A percentile compares a stretch with the other conserved stretches of the same genome.
Conservation (phyloP, 331 rosid species). For the Malus hybrid region DNA sequence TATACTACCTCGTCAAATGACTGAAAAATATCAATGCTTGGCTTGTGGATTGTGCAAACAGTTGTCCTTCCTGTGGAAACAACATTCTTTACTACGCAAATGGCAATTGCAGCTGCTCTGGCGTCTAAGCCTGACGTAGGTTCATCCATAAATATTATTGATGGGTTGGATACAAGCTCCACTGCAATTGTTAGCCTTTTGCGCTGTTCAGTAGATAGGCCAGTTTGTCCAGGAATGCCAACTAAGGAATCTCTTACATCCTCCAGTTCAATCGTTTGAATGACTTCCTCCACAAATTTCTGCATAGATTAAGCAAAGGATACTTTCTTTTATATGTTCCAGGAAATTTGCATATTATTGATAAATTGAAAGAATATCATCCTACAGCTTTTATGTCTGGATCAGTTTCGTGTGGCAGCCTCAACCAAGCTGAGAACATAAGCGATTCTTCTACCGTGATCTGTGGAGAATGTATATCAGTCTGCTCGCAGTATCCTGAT, state of each 20-base stretch:
- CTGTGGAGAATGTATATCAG: constrained; percentile 86
- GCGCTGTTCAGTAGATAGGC: constrained; percentile 64
- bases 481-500: constrained; percentile 91
- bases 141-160: constrained; percentile 5
- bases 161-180: not conserved
- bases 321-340: too few species aligned
- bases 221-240: constrained; percentile 71
- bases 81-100: constrained; percentile 51
- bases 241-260: constrained; percentile 62
- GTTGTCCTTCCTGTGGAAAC: constrained; percentile 76
- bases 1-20: constrained; percentile 73
- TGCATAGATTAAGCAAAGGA: constrained; percentile 14
- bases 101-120: not conserved
- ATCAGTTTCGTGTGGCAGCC: constrained; percentile 56
- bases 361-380: not conserved
- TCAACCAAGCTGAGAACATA: constrained; percentile 75
- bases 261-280: constrained; percentile 75
- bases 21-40: constrained; percentile 85
- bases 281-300: constrained; percentile 73
- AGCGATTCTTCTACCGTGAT: constrained; percentile 26
- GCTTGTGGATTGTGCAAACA: constrained; percentile 90
- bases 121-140: constrained; percentile 6
- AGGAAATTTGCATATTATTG: too few species aligned
- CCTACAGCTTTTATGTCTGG: constrained; percentile 54
- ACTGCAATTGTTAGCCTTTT: not conserved